These are phyloP conservation scores for Rhodotorula diobovata DNA, from an alignment of 768 basidiomycete species.

Conservation along the genomic window DNA sequence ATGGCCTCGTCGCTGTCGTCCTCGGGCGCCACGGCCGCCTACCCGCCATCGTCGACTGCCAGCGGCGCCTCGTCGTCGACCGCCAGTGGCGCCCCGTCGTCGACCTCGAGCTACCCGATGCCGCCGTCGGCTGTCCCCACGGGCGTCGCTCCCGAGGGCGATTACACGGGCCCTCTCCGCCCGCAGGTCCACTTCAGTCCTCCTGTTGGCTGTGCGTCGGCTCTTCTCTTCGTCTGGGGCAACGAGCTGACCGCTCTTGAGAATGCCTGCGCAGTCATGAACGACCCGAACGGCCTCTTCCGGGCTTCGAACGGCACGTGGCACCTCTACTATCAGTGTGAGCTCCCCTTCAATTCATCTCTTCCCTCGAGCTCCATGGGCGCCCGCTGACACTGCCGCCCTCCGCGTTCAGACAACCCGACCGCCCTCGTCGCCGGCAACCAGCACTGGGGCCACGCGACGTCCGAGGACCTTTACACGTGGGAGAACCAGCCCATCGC, in stretches of 20 bases:
- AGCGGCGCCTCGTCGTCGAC: neutral
- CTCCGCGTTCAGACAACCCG: constrained; percentile 24
- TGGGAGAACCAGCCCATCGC: constrained; percentile 46
- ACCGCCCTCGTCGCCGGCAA: constrained; percentile 42
- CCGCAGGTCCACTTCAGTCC: constrained; percentile 45
- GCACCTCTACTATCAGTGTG: constrained; percentile 46
- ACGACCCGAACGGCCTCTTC: neutral
- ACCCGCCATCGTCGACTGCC: neutral
- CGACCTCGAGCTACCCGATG: neutral
- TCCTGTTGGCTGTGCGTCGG: constrained; percentile 44
- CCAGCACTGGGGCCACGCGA: constrained; percentile 47
- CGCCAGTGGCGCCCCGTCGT: neutral
- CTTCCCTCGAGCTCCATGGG: no score
- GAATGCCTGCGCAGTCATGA: neutral
- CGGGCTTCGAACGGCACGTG: constrained; percentile 39
- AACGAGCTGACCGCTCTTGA: neutral
- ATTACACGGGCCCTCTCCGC: constrained; percentile 42
- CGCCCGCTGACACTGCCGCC: neutral
- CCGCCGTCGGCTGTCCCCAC: constrained; percentile 12
- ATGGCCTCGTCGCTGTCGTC: neutral
- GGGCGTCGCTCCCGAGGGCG: constrained; percentile 33
- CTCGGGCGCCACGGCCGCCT: neutral
- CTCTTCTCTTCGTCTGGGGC: neutral
- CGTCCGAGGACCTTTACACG: constrained; percentile 43
- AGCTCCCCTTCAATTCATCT: neutral